A percentile compares a stretch with the other conserved stretches of the same genome.
Evolutionary conservation across 2,329 filamentous ascomycete genomes (phyloP).

Genomic region (Fusarium subglutinans): DNA sequence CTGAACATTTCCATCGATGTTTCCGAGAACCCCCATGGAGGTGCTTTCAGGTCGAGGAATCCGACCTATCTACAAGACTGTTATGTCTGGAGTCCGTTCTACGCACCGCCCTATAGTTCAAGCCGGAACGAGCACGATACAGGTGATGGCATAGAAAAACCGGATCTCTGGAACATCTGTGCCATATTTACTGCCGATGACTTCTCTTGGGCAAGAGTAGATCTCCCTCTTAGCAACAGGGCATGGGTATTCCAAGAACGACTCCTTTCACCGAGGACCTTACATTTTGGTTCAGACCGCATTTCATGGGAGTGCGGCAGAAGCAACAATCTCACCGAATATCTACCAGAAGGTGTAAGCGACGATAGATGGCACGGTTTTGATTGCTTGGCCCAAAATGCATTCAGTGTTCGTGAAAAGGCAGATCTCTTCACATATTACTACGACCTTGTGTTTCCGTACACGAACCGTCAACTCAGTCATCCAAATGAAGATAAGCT

Average conservation of each 20-base stretch:
- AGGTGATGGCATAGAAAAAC: rapidly evolving
- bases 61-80: neutral
- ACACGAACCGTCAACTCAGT: neutral
- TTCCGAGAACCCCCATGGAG: neutral
- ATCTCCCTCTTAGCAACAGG: neutral
- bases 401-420: neutral
- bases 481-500: neutral
- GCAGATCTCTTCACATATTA: neutral
- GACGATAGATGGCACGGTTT: neutral
- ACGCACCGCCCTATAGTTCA: too few species aligned
- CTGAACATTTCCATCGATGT: neutral
- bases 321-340: neutral
- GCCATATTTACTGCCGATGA: neutral
- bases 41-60: neutral
- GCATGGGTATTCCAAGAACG: neutral
- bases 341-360: neutral
- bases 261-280: neutral
- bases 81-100: neutral
- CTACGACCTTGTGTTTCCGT: neutral
- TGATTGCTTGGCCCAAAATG: neutral
- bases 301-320: neutral
- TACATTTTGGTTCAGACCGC: neutral
- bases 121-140: too few species aligned
- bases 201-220: neutral
- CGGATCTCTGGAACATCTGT: neutral